phyloP scores from a whole-genome alignment of 129 eudicot genomes.

The Smallanthus sonchifolius region DNA sequence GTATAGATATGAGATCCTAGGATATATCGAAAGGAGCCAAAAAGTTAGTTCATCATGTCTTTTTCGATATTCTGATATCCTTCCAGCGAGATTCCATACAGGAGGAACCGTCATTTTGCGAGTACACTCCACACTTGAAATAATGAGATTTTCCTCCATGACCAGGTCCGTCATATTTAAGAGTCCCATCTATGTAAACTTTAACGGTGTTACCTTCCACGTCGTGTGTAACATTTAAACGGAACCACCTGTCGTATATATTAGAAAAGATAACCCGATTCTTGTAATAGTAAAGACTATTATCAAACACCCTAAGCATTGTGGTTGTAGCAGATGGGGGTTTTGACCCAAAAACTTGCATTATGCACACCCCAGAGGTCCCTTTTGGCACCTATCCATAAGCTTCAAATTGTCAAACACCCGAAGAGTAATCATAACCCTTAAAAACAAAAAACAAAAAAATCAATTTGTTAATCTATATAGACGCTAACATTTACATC shows the following conservation, averaged over 20 bases:
- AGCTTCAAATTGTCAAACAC: slow-evolving; percentile 46
- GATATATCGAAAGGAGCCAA: no score
- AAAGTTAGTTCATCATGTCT: not conserved
- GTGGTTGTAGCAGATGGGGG: slow-evolving; percentile 36
- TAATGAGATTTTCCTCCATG: slow-evolving; percentile 12
- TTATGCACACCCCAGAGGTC: slow-evolving; percentile 36
- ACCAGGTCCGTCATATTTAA: slow-evolving; percentile 9
- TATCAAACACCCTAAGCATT: slow-evolving; percentile 30
- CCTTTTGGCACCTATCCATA: slow-evolving; percentile 30
- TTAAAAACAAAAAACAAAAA: not conserved
- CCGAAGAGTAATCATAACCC: slow-evolving; percentile 42
- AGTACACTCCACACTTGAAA: slow-evolving; percentile 35
- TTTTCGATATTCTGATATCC: slow-evolving; percentile 2
- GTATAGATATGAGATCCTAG: no score
- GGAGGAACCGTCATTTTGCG: slow-evolving; percentile 9
- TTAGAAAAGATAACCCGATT: not conserved
- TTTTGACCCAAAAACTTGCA: slow-evolving; percentile 43
- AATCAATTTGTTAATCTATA: not conserved
- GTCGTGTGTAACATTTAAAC: slow-evolving; percentile 30
- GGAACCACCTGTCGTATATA: slow-evolving; percentile 27
- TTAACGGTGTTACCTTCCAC: slow-evolving; percentile 15
- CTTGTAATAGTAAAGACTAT: slow-evolving; percentile 11
- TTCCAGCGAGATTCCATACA: slow-evolving; percentile 32
- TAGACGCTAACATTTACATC: not conserved
- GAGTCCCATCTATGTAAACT: slow-evolving; percentile 24